Base-by-base conservation (phyloP, 345 rosid genomes). In the Acer negundo region DNA sequence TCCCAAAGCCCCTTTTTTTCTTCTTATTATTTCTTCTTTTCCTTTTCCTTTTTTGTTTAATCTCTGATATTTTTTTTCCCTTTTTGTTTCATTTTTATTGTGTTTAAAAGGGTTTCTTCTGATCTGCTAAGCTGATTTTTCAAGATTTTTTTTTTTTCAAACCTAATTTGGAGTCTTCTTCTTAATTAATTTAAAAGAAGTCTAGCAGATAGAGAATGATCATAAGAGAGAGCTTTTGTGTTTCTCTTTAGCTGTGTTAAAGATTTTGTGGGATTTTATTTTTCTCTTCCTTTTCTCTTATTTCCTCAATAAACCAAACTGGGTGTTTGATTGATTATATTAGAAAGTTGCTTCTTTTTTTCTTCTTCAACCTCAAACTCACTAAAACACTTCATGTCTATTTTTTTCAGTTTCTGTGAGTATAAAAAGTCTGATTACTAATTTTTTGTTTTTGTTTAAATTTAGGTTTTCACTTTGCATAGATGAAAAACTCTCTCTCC, bases 71-170 rank as follows among this genome's bases (percentile, higher is more conserved):
- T 75, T 80, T 42, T 40, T 42, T 42, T 42, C 46, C 79, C 81
- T 79, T 86, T 77, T 72, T 75, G 79, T 68, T 64, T 73, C 44
- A 19, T 55, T 78, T 74, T 67, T 53, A 53, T 71, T 67, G 47
- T 69, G 62, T 15, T 63, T 20, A 15, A 69, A 16, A 0, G 55
- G 26, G 26, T 9, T 23, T 44, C 17, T 38, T 47, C 80, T 42
- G 82, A 67, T 77, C 69, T 71, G 31, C 65, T 77, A 66, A 63
- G 31, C 49, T 59, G 35, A 46, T 80, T 58, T 58, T 76, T 78
- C 67, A 69, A 23, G 31, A 42, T 71, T 65, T 69, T 7, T 49
- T 7, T 49, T 15, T 2, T 15, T 51, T 51, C 6, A 53, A 58
- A 71, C 24, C 64, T 35, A 10, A 62, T 72, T 79, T 70, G 66